Base-by-base conservation (phyloP, 1,284 basidiomycete genomes). In the Neotropicomus parvogracilis region DNA sequence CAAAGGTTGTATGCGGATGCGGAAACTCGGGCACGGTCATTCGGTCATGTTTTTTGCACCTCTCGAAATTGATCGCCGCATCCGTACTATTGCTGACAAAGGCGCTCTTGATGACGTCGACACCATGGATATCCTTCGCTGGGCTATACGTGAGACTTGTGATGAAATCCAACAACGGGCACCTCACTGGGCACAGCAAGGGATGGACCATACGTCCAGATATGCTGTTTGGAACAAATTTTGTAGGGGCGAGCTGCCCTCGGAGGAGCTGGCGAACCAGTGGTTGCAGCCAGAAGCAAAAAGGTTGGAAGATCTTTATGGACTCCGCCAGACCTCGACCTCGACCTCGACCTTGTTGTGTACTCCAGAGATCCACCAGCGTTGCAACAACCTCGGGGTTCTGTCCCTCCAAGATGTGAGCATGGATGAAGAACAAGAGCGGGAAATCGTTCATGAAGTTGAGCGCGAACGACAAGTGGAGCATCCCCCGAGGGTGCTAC, bases 361-460 rank as follows among this genome's bases (percentile, higher is more conserved):
- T 2, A 43, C 55, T 29, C 58, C 59, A 7, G 60, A 62, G 0
- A 56, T 76, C 3, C 43, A 40, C 1, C 54, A 58, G 14, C 62
- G 62, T 37, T 64, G 67, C 14, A 20, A 48, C 13, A 27, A 48
- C 17, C 62, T 76, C 16, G 68, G 70, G 0, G 37, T 65, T 3
- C 39, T 19, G 4, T 37, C 53, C 0, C 20, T 63, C 6, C 24
- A 42, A 0, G 54, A 64, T 29, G 40, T 53, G 3, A 44, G 53
- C 16, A 54, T 73, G 46, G 70, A 69, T 14, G 75, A 79, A 52
- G 77, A 78, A 46, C 76, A 78, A 50, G 77, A 79, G 46, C 62
- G 74, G 17, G 77, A 79, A 54, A 60, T 78, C 2, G 53, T 50
- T 9, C 69, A 74, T 31, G 75, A 78, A 54, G 56, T 64, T 1